Conservation (phyloP, 2,329 filamentous ascomycete species). For the Orbilia ellipsospora region DNA sequence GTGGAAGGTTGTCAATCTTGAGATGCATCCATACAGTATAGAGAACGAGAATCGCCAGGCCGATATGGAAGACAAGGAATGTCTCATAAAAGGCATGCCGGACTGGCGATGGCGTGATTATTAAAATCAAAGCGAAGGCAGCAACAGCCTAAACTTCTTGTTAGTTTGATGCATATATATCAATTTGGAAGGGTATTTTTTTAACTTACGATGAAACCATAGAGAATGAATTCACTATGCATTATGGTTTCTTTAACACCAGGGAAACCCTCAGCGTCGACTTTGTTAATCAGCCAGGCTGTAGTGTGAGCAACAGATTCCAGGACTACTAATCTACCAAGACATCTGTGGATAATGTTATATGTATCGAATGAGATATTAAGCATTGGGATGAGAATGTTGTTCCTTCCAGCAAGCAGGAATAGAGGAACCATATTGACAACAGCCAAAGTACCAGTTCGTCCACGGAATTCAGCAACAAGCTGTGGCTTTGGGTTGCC, state of each 20-base stretch:
- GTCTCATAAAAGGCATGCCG: constrained; percentile 98
- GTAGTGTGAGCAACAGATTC: constrained; percentile 77
- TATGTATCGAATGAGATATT: constrained; percentile 95
- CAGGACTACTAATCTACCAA: constrained; percentile 77
- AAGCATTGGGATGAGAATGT: constrained; percentile 83
- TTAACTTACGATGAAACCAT: constrained; percentile 64
- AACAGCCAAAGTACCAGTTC: constrained; percentile 83
- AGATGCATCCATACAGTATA: constrained; percentile 83
- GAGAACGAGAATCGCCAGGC: constrained; percentile 75
- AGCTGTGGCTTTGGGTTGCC: constrained; percentile 71
- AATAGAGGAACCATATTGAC: constrained; percentile 94
- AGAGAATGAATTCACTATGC: constrained; percentile 72
- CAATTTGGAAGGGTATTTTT: not conserved
- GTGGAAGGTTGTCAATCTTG: constrained; percentile 73
- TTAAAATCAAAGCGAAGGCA: constrained; percentile 68
- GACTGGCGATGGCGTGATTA: constrained; percentile 79
- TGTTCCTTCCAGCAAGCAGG: constrained; percentile 90
- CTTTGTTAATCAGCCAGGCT: constrained; percentile 79
- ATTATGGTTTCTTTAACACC: constrained; percentile 69
- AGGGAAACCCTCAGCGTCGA: constrained; percentile 72
- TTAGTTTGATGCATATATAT: constrained; percentile 1
- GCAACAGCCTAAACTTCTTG: constrained; percentile 59
- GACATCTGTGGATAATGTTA: constrained; percentile 88
- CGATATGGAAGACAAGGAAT: constrained; percentile 87
- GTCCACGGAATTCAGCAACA: constrained; percentile 83